A percentile compares a stretch with the other conserved stretches of the same genome.
These are phyloP conservation scores for Ogataea salicorniae DNA, from an alignment of 805 yeast species.

Conservation along the genomic window DNA sequence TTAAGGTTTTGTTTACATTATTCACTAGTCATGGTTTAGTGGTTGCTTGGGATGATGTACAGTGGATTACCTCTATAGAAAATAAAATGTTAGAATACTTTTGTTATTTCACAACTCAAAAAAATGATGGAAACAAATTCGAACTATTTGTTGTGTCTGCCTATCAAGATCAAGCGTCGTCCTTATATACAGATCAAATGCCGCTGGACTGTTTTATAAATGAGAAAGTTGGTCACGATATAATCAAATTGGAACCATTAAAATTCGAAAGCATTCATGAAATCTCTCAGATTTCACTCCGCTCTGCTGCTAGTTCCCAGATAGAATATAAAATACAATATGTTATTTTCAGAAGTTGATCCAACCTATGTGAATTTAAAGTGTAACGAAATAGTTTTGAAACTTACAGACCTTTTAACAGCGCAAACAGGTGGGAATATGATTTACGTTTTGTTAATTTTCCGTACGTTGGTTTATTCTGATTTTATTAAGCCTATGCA, in stretches of 20 bases:
- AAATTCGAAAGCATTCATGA: neutral
- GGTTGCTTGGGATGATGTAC: slow-evolving; percentile 40
- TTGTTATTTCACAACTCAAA: slow-evolving; percentile 14
- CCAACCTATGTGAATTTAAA: neutral
- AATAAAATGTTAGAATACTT: slow-evolving; percentile 28
- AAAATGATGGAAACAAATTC: slow-evolving; percentile 2
- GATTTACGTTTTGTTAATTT: too few species aligned
- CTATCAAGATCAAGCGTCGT: neutral
- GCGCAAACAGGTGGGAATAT: too few species aligned
- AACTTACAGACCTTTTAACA: neutral
- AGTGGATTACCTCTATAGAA: slow-evolving; percentile 35
- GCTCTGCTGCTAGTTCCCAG: neutral
- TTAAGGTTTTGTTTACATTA: slow-evolving; percentile 34
- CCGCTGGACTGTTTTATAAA: neutral
- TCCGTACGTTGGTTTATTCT: too few species aligned
- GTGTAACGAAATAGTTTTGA: neutral
- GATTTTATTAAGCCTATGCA: too few species aligned
- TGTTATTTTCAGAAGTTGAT: neutral
- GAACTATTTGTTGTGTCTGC: neutral
- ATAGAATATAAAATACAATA: neutral
- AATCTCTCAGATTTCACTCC: neutral
- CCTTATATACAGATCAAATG: neutral
- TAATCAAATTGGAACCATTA: neutral
- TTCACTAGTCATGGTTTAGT: slow-evolving; percentile 39
- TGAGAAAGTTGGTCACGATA: neutral